phyloP scores from a whole-genome alignment of 2,329 filamentous ascomycete species.

The Alternaria alternata region DNA sequence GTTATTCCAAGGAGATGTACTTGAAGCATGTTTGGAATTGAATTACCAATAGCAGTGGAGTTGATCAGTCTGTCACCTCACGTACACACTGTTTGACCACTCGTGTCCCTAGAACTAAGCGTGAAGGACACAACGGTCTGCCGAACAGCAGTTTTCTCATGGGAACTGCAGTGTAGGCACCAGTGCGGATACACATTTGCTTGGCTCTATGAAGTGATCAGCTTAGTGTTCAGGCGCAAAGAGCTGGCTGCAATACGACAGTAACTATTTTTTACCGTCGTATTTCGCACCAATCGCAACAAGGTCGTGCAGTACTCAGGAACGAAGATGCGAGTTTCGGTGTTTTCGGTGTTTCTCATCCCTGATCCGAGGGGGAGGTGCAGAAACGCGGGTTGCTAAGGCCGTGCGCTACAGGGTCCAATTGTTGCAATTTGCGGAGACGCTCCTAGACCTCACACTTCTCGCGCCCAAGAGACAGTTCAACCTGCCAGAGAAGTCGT shows the following conservation, averaged over 20 bases:
- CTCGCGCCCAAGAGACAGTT: conserved; percentile 2
- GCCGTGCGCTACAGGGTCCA: conserved; percentile 19
- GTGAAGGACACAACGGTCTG: too few relatives aligned
- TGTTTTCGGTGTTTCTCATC: conserved; percentile 7
- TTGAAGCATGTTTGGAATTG: neutral
- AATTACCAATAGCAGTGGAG: neutral
- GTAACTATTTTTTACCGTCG: neutral
- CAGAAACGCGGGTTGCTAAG: conserved; percentile 13
- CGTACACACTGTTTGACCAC: neutral
- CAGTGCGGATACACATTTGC: neutral
- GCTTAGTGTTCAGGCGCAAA: neutral
- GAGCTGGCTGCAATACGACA: neutral
- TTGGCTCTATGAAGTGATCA: neutral
- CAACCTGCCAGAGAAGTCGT: neutral
- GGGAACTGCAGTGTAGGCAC: too few relatives aligned
- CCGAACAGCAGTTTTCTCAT: too few relatives aligned
- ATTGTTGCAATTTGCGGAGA: conserved; percentile 18
- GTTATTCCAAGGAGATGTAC: neutral
- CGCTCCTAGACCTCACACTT: conserved; percentile 3
- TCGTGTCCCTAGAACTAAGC: neutral
- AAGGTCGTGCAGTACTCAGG: neutral
- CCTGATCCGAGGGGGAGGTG: conserved; percentile 7
- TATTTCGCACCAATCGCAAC: neutral
- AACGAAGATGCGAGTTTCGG: neutral
- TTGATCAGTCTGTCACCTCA: neutral